These are phyloP conservation scores for Basidioascus undulatus DNA, from an alignment of 768 basidiomycete species.

Conservation along the genomic window DNA sequence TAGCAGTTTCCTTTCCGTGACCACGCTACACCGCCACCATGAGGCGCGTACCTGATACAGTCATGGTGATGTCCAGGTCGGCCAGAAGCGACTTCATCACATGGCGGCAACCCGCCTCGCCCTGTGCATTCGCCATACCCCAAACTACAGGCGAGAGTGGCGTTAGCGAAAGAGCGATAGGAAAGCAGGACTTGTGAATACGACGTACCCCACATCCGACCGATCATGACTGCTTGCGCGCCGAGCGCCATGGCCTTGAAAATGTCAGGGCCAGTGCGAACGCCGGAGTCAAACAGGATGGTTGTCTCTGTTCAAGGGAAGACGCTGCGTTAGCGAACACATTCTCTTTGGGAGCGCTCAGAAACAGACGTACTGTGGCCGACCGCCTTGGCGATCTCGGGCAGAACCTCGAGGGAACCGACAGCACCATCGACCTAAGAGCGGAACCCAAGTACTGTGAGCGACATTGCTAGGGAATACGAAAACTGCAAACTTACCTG, in stretches of 20 bases:
- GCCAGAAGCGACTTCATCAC: constrained; percentile 42
- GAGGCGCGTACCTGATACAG: no score
- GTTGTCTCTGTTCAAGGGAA: constrained; percentile 24
- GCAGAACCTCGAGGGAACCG: constrained; percentile 44
- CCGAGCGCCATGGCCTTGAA: constrained; percentile 59
- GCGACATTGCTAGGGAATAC: no score
- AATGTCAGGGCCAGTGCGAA: constrained; percentile 51
- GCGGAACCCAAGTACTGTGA: no score
- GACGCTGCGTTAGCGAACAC: background rate
- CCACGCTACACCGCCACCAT: no score
- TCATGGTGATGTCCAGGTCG: constrained; percentile 10
- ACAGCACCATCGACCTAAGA: constrained; percentile 56
- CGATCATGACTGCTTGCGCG: constrained; percentile 49
- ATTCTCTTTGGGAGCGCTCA: no score
- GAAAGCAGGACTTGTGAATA: no score
- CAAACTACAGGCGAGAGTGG: constrained; percentile 31
- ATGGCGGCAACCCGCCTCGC: constrained; percentile 50
- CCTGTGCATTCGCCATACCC: constrained; percentile 35
- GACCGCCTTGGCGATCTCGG: constrained; percentile 37
- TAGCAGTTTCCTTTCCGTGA: no score
- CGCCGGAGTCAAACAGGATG: constrained; percentile 51
- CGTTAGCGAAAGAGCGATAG: background rate
- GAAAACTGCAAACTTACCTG: no score
- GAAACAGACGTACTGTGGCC: constrained; percentile 26
- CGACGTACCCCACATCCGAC: constrained; percentile 18